Evolutionary conservation across 2,329 filamentous ascomycete species (phyloP).

Genomic region (Aspergillus spinulosporus): DNA sequence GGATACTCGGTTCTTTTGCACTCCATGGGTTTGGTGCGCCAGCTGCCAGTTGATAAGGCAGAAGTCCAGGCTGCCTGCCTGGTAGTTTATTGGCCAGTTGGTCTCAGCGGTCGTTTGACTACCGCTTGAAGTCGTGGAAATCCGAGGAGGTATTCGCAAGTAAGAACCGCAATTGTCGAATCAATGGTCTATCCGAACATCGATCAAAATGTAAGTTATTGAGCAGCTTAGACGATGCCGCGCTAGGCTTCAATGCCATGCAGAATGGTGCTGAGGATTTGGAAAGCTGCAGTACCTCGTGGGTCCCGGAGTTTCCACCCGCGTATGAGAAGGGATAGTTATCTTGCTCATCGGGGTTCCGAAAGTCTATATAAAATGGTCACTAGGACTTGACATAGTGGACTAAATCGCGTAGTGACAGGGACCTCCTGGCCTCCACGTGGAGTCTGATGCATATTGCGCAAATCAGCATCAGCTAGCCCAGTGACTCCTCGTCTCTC

Average conservation of each 20-base stretch:
- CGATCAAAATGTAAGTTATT: not conserved
- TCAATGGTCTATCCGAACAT: not conserved
- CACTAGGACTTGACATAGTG: not conserved
- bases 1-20: not conserved
- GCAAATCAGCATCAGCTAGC: not conserved
- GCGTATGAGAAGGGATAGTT: not conserved
- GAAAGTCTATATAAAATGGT: not conserved
- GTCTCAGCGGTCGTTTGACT: not conserved
- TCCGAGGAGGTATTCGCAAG: not conserved
- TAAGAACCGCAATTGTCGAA: not conserved
- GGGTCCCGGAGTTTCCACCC: not conserved
- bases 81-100: not conserved
- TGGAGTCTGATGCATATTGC: not conserved
- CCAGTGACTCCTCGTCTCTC: not conserved
- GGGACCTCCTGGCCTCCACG: not conserved
- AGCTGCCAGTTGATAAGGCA: too few species aligned
- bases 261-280: not conserved
- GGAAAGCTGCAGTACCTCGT: not conserved
- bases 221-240: not conserved
- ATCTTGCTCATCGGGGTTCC: not conserved
- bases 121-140: not conserved
- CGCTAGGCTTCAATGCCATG: not conserved
- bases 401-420: not conserved
- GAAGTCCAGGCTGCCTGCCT: not conserved
- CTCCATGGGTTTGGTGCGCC: not conserved